Base-by-base conservation (phyloP, 2,329 filamentous ascomycete genomes). In the Fusarium albosuccineum region DNA sequence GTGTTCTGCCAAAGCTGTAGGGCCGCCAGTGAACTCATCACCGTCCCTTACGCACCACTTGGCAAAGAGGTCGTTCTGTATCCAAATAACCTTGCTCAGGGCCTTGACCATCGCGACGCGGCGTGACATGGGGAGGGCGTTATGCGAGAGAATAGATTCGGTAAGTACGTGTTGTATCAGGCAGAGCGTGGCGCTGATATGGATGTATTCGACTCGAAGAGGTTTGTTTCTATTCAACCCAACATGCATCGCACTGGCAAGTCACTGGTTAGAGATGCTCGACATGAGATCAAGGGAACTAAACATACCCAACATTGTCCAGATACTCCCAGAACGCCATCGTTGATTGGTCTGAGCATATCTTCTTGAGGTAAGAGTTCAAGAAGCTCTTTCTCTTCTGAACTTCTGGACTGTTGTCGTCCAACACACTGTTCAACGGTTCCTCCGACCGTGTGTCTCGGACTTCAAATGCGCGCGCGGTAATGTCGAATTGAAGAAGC, bases 281-380 rank as follows among this genome's bases (percentile, higher is more conserved):
- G 2, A 30, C 41, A 11, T 4, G 16, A 10, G 22, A 22, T 5
- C 22, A 36, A 14, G 17, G 22, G 14, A n/a, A 3, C 9, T 5
- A 48, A 6, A 51, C 57, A 22, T 37, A 64, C 62, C 62, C 62
- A n/a, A 64, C 62, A 11, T 61, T 56, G 26, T 64, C 62, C 2
- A 64, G 49, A 29, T 64, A 64, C 44, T 64, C 62, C 62, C 62
- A 64, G 27, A 64, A 64, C 3, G 62, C 62, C 52, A 60, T 60
- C 22, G 61, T 57, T 16, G 57, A 64, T 44, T 64, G 62, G 9
- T 64, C 62, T 9, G 62, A 61, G 40, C 62, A 64, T 3, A 64
- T 61, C 44, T 57, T 61, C 11, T 34, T 57, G 7, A 64, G 48
- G 29, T 64, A 64, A 11, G 62, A 64, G 42, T 61, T 64, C 22